Conservation (phyloP, 495 filamentous ascomycete genomes). For the Penicillium parvum region DNA sequence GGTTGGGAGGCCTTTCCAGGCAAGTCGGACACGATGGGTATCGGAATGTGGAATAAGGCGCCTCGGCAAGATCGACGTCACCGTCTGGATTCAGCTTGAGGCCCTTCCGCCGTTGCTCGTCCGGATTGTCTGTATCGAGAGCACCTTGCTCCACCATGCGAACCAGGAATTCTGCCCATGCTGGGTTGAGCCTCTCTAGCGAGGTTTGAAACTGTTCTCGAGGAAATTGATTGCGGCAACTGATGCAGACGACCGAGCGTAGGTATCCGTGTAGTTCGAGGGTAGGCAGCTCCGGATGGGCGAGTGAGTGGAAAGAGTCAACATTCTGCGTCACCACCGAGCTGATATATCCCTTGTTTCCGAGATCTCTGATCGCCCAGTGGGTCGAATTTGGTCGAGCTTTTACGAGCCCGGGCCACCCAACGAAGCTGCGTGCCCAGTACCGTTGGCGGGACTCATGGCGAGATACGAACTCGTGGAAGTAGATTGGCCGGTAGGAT, state of each 20-base stretch:
- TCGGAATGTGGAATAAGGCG: slow-evolving; percentile 82
- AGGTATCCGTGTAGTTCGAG: slow-evolving; percentile 90
- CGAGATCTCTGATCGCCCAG: slow-evolving; percentile 66
- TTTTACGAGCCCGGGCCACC: slow-evolving; percentile 75
- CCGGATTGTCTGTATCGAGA: slow-evolving; percentile 70
- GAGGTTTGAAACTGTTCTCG: slow-evolving; percentile 70
- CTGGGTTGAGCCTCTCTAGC: slow-evolving; percentile 76
- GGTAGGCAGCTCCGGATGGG: slow-evolving; percentile 71
- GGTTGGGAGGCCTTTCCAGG: slow-evolving; percentile 57
- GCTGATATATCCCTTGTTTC: slow-evolving; percentile 63
- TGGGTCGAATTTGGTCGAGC: slow-evolving; percentile 80
- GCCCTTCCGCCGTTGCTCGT: slow-evolving; percentile 61
- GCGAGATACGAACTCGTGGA: slow-evolving; percentile 73
- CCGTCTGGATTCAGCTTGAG: slow-evolving; percentile 89
- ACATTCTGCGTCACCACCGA: slow-evolving; percentile 93
- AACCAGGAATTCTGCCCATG: slow-evolving; percentile 74
- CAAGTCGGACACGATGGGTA: slow-evolving; percentile 89
- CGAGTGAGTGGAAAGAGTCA: slow-evolving; percentile 80
- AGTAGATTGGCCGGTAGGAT: slow-evolving; percentile 87
- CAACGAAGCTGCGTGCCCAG: slow-evolving; percentile 92
- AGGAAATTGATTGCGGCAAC: slow-evolving; percentile 62
- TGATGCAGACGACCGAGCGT: slow-evolving; percentile 74
- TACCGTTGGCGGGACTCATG: slow-evolving; percentile 92
- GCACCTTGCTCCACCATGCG: slow-evolving; percentile 68
- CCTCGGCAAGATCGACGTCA: slow-evolving; percentile 85